Percentiles rank a stretch among this genome's conserved stretches.
These are phyloP conservation scores for Lepidium campestre DNA, from an alignment of 441 rosid species.

Conservation along the genomic window DNA sequence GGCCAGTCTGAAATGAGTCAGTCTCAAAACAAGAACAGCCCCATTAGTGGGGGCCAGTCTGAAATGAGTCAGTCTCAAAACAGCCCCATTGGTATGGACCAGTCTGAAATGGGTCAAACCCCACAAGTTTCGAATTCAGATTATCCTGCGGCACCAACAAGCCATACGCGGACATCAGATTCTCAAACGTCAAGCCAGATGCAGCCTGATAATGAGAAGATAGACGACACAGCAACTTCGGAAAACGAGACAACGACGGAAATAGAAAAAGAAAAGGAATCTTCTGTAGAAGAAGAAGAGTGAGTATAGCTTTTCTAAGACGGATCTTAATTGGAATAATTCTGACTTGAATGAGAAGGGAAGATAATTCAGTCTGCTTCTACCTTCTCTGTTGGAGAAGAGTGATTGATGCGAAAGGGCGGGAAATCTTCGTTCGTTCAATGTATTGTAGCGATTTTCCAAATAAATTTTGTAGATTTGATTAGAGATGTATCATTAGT, in stretches of 20 bases:
- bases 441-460: constrained; percentile 3
- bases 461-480: background rate
- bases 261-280: constrained; percentile 50
- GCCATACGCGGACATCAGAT: constrained; percentile 18
- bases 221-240: constrained; percentile 50
- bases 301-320: background rate
- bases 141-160: constrained; percentile 10
- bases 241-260: constrained; percentile 38
- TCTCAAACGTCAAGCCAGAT: constrained; percentile 51
- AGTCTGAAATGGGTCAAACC: constrained; percentile 13
- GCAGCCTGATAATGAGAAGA: constrained; percentile 48
- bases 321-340: background rate
- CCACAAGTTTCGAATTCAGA: constrained; percentile 10
- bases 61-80: constrained; percentile 18
- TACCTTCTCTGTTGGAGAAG: background rate
- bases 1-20: background rate
- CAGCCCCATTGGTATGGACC: constrained; percentile 12
- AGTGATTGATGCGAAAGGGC: background rate
- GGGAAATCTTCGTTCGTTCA: background rate
- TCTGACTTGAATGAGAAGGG: background rate
- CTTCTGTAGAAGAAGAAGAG: constrained; percentile 39
- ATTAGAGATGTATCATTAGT: constrained; percentile 1
- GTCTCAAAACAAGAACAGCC: constrained; percentile 19
- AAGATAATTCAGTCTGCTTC: background rate
- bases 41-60: background rate